phyloP scores from a whole-genome alignment of 2,329 filamentous ascomycete species.

The Blastomyces parvus region DNA sequence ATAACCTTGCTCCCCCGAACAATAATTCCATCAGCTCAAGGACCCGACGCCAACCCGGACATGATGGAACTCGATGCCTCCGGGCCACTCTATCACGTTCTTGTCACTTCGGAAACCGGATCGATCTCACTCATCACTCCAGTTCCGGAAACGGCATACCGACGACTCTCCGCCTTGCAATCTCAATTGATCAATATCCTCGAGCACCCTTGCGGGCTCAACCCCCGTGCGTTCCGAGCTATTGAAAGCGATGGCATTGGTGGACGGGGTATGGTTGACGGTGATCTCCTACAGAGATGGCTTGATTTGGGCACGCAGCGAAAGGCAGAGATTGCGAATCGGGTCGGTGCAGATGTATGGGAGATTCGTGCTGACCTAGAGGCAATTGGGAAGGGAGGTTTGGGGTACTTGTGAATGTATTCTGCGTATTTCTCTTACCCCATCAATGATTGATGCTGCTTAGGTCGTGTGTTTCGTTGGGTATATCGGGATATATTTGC shows the following conservation, averaged over 20 bases:
- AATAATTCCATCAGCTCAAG: slow-evolving; percentile 36
- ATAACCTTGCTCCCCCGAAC: slow-evolving; percentile 67
- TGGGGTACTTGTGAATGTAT: slow-evolving; percentile 38
- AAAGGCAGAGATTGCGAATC: slow-evolving; percentile 60
- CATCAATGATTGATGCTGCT: neutral
- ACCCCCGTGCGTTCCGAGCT: slow-evolving; percentile 68
- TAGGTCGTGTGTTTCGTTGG: neutral
- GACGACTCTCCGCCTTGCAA: slow-evolving; percentile 70
- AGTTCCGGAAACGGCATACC: slow-evolving; percentile 69
- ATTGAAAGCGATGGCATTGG: slow-evolving; percentile 41
- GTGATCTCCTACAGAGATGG: slow-evolving; percentile 64
- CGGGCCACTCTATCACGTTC: slow-evolving; percentile 40
- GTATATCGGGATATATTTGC: neutral
- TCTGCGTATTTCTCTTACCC: neutral
- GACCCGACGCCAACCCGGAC: slow-evolving; percentile 28
- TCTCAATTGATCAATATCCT: slow-evolving; percentile 69
- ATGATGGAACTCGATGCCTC: slow-evolving; percentile 28
- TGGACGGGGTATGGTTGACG: slow-evolving; percentile 64
- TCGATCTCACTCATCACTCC: slow-evolving; percentile 67
- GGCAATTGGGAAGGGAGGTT: slow-evolving; percentile 53
- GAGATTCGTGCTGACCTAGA: slow-evolving; percentile 63
- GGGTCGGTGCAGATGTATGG: slow-evolving; percentile 60
- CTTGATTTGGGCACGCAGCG: slow-evolving; percentile 63
- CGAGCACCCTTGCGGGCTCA: slow-evolving; percentile 68
- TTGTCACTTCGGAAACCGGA: slow-evolving; percentile 67